A percentile compares a stretch with the other conserved stretches of the same genome.
phyloP scores from a whole-genome alignment of 305 asterid genomes.

The Striga hermonthica region DNA sequence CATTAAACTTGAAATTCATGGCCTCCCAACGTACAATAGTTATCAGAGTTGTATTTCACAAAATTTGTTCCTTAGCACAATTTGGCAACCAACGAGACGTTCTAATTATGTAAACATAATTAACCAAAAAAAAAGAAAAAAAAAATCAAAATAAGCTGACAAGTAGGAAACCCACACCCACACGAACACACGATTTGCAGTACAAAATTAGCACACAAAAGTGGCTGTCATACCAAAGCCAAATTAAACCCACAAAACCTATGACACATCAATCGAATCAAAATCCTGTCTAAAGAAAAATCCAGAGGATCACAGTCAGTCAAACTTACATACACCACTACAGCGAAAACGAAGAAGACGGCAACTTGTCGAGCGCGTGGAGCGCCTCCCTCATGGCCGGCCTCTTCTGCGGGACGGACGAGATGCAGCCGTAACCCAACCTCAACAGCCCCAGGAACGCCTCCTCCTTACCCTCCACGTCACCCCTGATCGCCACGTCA shows the following conservation, averaged over 20 bases:
- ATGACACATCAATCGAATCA: not conserved
- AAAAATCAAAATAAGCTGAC: no score
- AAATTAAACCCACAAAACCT: not conserved
- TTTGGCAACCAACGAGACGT: not conserved
- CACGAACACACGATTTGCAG: not conserved
- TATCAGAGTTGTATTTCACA: not conserved
- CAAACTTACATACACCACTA: constrained; percentile 40
- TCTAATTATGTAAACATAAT: not conserved
- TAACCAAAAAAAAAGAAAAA: no score
- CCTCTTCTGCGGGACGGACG: constrained; percentile 74
- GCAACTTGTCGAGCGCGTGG: constrained; percentile 77
- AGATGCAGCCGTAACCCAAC: constrained; percentile 70
- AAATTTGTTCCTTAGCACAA: not conserved
- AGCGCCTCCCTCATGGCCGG: constrained; percentile 84
- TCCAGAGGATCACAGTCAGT: constrained; percentile 34
- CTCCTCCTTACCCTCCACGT: constrained; percentile 79
- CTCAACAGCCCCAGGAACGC: constrained; percentile 57
- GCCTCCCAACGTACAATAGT: not conserved
- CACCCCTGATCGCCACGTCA: constrained; percentile 74
- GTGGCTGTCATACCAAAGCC: not conserved
- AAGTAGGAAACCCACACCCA: no score
- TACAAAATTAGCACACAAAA: not conserved
- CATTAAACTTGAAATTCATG: no score
- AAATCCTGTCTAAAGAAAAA: constrained; percentile 11
- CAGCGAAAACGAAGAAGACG: constrained; percentile 40